A percentile compares a stretch with the other conserved stretches of the same genome.
Evolutionary conservation across 2,329 filamentous ascomycete species (phyloP).

Genomic region (Colletotrichum kahawae): DNA sequence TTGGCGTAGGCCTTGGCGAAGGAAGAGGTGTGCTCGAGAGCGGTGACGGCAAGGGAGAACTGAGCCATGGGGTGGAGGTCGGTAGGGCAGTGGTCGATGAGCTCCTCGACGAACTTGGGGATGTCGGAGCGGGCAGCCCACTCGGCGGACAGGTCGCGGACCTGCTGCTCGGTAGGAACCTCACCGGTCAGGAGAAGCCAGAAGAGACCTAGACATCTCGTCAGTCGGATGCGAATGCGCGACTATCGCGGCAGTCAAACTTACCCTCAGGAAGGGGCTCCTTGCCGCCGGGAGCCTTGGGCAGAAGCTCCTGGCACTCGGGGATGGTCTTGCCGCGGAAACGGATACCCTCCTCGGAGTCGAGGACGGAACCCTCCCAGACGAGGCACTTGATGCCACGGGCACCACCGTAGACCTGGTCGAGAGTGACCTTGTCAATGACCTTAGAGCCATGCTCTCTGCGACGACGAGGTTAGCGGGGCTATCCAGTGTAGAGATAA

Average conservation of each 20-base stretch:
- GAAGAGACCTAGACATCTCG: slow-evolving; percentile 76
- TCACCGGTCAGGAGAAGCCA: slow-evolving; percentile 99
- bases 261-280: slow-evolving; percentile 95
- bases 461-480: slow-evolving; percentile 25
- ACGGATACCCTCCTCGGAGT: slow-evolving; percentile 98
- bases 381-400: slow-evolving; percentile 98
- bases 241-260: slow-evolving; percentile 6
- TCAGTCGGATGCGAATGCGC: not conserved
- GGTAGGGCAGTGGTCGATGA: slow-evolving; percentile 99
- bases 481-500: slow-evolving; percentile 4
- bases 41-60: slow-evolving; percentile 96
- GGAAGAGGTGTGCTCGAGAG: slow-evolving; percentile 96
- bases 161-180: slow-evolving; percentile 97
- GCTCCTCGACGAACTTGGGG: slow-evolving; percentile 98
- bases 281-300: slow-evolving; percentile 94
- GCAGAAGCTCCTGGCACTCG: slow-evolving; percentile 96
- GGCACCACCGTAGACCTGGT: slow-evolving; percentile 99
- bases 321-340: slow-evolving; percentile 99
- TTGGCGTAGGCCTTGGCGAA: slow-evolving; percentile 99
- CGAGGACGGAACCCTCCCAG: slow-evolving; percentile 98
- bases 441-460: slow-evolving; percentile 96
- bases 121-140: slow-evolving; percentile 98
- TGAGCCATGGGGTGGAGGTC: slow-evolving; percentile 99
- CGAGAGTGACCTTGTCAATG: slow-evolving; percentile 95
- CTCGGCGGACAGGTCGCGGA: slow-evolving; percentile 96